Percentiles rank a stretch among this genome's conserved stretches.
phyloP scores from a whole-genome alignment of 805 yeast species.

The Candida silvicultrix region DNA sequence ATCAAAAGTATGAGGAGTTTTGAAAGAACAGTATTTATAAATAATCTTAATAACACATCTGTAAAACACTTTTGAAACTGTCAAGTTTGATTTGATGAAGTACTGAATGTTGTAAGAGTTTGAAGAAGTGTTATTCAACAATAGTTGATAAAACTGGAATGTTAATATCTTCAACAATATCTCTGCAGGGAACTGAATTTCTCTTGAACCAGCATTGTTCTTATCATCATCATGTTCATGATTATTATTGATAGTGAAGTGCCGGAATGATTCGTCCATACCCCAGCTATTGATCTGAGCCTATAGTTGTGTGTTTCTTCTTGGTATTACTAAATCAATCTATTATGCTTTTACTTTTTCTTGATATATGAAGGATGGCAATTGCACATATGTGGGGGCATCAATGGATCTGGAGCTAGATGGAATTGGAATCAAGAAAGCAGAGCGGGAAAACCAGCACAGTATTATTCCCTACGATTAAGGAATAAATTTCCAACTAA shows the following conservation, averaged over 20 bases:
- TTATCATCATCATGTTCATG: background rate
- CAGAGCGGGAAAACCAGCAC: no score
- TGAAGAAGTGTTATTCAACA: slow-evolving; percentile 43
- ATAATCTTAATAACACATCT: slow-evolving; percentile 50
- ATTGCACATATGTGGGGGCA: background rate
- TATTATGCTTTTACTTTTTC: background rate
- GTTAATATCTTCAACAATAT: slow-evolving; percentile 49
- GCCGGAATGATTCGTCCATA: slow-evolving; percentile 1
- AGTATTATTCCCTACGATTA: no score
- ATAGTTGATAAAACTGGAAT: slow-evolving; percentile 43
- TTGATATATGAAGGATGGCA: background rate
- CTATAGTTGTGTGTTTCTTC: background rate
- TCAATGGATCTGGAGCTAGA: background rate
- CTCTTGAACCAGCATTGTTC: slow-evolving; percentile 2
- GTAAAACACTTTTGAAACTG: slow-evolving; percentile 53
- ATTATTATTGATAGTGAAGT: background rate
- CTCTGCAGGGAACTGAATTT: slow-evolving; percentile 42
- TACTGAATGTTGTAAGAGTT: slow-evolving; percentile 44
- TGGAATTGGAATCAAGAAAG: background rate
- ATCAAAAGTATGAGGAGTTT: slow-evolving; percentile 76
- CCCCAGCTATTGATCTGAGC: background rate
- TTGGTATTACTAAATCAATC: no score
- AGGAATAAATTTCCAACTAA: no score
- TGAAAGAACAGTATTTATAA: slow-evolving; percentile 65
- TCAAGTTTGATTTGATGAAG: slow-evolving; percentile 45